Evolutionary conservation across 73 alveolate species (phyloP).

Genomic region (Paramecium caudatum): DNA sequence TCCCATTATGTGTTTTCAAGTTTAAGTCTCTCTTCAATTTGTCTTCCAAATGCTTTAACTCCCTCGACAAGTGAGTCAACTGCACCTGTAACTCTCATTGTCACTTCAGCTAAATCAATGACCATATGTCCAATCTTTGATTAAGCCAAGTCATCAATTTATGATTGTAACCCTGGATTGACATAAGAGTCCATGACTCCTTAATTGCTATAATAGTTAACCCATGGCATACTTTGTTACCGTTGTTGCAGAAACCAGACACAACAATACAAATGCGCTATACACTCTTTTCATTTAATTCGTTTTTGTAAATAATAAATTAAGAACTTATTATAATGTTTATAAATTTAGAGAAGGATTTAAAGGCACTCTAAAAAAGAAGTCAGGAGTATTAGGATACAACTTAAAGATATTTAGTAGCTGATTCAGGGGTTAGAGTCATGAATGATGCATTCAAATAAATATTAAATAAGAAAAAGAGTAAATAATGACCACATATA

Average conservation of each 20-base stretch:
- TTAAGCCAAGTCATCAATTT: constrained; percentile 49
- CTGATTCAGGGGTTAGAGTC: constrained; percentile 50
- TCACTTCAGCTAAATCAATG: constrained; percentile 65
- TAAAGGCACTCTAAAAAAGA: background rate
- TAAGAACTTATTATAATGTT: background rate
- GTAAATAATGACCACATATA: background rate
- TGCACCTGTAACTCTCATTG: constrained; percentile 66
- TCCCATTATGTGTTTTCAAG: constrained; percentile 60
- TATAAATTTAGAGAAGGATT: constrained; percentile 53
- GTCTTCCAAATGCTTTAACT: constrained; percentile 61
- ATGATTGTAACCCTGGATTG: constrained; percentile 13
- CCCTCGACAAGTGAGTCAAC: constrained; percentile 67
- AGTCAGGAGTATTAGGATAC: constrained; percentile 26
- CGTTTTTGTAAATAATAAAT: background rate
- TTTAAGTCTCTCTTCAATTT: constrained; percentile 61
- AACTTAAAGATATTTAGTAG: constrained; percentile 36
- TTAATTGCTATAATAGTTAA: constrained; percentile 32
- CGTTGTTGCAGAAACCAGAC: constrained; percentile 34
- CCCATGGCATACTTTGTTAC: constrained; percentile 8
- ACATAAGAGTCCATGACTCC: constrained; percentile 27
- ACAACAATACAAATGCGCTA: background rate
- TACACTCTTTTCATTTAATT: constrained; percentile 43
- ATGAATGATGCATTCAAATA: constrained; percentile 65
- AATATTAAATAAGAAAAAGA: constrained; percentile 49
- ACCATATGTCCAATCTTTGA: constrained; percentile 68